Base-by-base conservation (phyloP, 208 protist genomes). In the Angomonas deanei region DNA sequence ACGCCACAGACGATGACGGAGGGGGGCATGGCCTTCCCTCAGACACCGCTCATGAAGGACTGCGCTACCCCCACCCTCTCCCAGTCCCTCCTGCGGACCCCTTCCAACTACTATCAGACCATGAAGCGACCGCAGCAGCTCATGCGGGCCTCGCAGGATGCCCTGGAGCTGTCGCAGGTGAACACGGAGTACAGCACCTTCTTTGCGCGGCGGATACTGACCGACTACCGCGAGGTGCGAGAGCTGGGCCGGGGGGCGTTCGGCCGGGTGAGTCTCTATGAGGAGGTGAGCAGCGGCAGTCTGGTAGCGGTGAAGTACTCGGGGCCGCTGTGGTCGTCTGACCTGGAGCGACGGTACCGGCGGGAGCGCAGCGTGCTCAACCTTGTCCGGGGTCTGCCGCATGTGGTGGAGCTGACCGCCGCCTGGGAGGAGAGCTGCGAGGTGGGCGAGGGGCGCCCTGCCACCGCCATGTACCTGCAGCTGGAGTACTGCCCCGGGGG, bases 401-500 rank as follows among this genome's bases (percentile, higher is more conserved):
- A 95, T 65, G 54, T 91, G 27, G 83, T 93, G 34, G 84, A 88
- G 72, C 76, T 95, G 27, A 64, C 66, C 17, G 80, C 75, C 10
- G 68, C 86, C 21, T 95, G 89, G 86, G 84, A 90, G 61, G 89
- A 95, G 55, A 79, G 82, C 5, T 63, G 78, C 36, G 46, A 53
- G 11, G 21, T 23, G 36, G 36, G 53, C 30, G 49, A 46, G 57
- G 11, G 38, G 3, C 36, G 54, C 3, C 36, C 42, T 13, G 32
- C 67, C 24, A 78, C 84, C 48, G 84, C 81, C 59, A 76, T 91
- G 76, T 93, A 86, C 56, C 66, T 95, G 57, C 77, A 92, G 72
- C 55, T 95, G 27, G 82, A 92, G 71, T 95, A 92, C 72, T 95
- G 89, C 57, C 78, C 78, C 5, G 86, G 86, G 21, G 89, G 89